Conservation (phyloP, 192 early-diverging fungal genomes). For the Gryganskiella cystojenkinii region DNA sequence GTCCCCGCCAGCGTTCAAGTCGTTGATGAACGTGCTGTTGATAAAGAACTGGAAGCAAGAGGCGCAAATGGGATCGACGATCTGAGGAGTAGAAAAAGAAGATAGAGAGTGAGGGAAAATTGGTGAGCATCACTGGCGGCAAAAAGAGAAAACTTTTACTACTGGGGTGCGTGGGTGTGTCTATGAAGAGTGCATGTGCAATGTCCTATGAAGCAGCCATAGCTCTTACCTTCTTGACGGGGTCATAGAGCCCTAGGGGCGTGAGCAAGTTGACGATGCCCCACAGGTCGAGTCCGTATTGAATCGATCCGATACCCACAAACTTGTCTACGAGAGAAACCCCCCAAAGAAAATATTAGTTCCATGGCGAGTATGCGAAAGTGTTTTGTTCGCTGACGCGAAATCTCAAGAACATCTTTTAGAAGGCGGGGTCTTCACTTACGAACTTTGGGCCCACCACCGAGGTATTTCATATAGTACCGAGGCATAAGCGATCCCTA, state of each 20-base stretch:
- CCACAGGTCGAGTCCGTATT: background rate
- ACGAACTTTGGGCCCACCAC: conserved; percentile 36
- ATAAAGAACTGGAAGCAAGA: conserved; percentile 11
- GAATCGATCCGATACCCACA: background rate
- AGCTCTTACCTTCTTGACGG: background rate
- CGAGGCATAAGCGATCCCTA: too few species aligned
- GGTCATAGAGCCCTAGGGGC: background rate
- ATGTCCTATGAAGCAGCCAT: too few species aligned
- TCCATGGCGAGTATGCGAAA: too few species aligned
- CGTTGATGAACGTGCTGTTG: conserved; percentile 16
- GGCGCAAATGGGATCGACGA: too few species aligned
- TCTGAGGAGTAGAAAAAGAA: background rate
- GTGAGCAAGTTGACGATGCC: background rate
- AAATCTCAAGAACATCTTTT: too few species aligned
- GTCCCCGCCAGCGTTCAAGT: conserved; percentile 39
- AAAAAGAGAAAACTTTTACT: too few species aligned
- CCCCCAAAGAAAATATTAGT: too few species aligned
- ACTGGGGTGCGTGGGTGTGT: too few species aligned
- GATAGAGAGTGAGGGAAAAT: background rate
- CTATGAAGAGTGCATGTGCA: too few species aligned
- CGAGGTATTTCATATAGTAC: conserved; percentile 41
- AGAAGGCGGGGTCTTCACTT: background rate
- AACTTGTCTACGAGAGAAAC: too few species aligned
- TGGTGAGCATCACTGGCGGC: too few species aligned
- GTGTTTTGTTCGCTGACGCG: too few species aligned